These are phyloP conservation scores for Simmondsia chinensis DNA, from an alignment of 148 eudicot genomes.

Conservation along the genomic window DNA sequence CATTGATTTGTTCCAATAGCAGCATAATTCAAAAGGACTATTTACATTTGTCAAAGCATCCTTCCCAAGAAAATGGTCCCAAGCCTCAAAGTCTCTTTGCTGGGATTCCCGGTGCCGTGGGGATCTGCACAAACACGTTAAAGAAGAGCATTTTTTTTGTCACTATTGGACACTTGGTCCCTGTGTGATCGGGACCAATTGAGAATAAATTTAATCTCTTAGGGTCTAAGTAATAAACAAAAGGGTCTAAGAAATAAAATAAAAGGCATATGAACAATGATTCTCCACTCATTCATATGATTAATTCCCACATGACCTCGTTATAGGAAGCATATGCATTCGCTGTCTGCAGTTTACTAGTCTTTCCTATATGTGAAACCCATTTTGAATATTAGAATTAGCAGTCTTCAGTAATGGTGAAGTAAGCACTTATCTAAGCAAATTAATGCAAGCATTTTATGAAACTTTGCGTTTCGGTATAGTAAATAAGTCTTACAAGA, in stretches of 20 bases:
- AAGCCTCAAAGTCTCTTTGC: too few relatives aligned
- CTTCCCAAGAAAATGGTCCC: constrained; percentile 25
- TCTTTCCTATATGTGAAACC: not conserved
- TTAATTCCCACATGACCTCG: constrained; percentile 22
- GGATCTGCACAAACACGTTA: constrained; percentile 16
- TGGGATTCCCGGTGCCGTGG: constrained; percentile 15
- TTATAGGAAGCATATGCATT: constrained; percentile 26
- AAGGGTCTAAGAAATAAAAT: too few relatives aligned
- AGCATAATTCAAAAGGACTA: not conserved
- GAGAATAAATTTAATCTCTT: too few relatives aligned
- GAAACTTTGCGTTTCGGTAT: too few relatives aligned
- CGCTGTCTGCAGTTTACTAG: constrained; percentile 14
- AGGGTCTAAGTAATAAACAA: too few relatives aligned
- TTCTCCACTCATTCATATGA: constrained; percentile 5
- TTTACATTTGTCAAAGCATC: constrained; percentile 17
- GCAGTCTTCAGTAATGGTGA: too few relatives aligned
- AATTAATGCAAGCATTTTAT: too few relatives aligned
- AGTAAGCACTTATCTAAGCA: too few relatives aligned
- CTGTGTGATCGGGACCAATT: too few relatives aligned
- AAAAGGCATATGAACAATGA: too few relatives aligned
- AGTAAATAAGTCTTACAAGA: too few relatives aligned
- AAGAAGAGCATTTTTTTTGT: not conserved
- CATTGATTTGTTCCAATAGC: not conserved
- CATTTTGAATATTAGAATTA: not conserved
- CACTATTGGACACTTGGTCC: too few relatives aligned